Evolutionary conservation across 2,329 filamentous ascomycete species (phyloP), one percentile per base, ranked within the genome.

Genomic region (Pyricularia pennisetigena): DNA sequence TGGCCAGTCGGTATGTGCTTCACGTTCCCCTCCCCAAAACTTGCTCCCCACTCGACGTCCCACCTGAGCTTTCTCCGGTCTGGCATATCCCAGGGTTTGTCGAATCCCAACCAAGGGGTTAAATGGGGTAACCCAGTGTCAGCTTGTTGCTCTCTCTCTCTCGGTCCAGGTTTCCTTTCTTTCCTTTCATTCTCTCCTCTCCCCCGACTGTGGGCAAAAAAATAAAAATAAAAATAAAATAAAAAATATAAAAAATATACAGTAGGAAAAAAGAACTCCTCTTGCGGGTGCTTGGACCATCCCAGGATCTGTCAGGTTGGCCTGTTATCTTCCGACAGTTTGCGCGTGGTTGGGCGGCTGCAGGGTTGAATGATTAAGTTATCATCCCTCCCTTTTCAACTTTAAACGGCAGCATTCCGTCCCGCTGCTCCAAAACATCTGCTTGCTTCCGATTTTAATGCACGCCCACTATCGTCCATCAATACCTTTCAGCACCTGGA

Each of bases 401-500:
- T 74, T 73, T 73, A 75, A 78, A 75, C 77, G 77, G 77, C 76
- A 78, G 74, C 74, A 76, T 75, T 75, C 75, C 72, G 71, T 76
- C 75, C 74, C 74, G 74, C 72, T 74, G 76, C 76, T 75, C 75
- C 75, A 76, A 78, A 75, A 76, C 74, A 74, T 14, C 41, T 69
- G 57, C 57, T 26, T 26, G n/a, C 77, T 78, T 77, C 76, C 79
- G 73, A 78, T 75, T 74, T 26, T 61, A 61, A 61, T 61, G 57
- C 57, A 61, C 57, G 3, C 7, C n/a, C 57, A 23, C 14, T 59
- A 59, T n/a, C 54, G 10, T 24, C n/a, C 41, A 54, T 54, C 57
- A 61, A 26, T 28, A 61, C 57, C 23, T 24, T 24, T 24, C 23
- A 24, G 24, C 24, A 61, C 57, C 57, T 61, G 23, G 24, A 12